Percentiles rank a stretch among this genome's conserved stretches.
These are phyloP conservation scores for Cercospora sojina DNA, from an alignment of 2,329 filamentous ascomycete species.

Conservation along the genomic window DNA sequence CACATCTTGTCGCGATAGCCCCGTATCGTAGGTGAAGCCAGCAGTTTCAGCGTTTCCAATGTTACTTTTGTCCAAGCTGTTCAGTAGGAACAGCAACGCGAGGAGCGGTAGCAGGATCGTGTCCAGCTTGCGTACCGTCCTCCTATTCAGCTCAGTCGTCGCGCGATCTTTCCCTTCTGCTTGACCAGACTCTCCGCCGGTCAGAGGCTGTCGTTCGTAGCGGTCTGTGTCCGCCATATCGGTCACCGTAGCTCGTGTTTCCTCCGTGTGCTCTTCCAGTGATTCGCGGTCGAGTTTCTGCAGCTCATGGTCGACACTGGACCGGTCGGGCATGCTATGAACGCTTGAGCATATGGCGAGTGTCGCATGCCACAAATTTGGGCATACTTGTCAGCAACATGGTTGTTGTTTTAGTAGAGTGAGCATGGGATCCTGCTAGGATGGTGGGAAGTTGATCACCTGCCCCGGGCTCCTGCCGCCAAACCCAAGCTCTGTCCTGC, in stretches of 20 bases:
- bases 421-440: neutral
- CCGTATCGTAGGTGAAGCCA: constrained; percentile 59
- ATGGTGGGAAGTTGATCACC: neutral
- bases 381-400: constrained; percentile 1
- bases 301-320: constrained; percentile 16
- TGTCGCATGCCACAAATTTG: neutral
- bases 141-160: constrained; percentile 29
- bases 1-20: constrained; percentile 52
- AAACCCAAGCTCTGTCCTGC: neutral
- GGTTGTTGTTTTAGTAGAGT: neutral
- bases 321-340: constrained; percentile 6
- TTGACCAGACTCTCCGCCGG: neutral
- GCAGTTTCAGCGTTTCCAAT: constrained; percentile 58
- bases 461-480: constrained; percentile 1
- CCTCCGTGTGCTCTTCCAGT: constrained; percentile 15
- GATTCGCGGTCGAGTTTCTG: constrained; percentile 19
- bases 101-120: constrained; percentile 53
- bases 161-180: neutral
- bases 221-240: neutral
- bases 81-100: constrained; percentile 53
- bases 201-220: constrained; percentile 11
- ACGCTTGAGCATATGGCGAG: neutral
- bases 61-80: constrained; percentile 55
- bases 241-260: neutral
- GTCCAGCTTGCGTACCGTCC: constrained; percentile 52